These are phyloP conservation scores for Hibiscus tridactylites DNA, from an alignment of 345 rosid genomes.

Conservation along the genomic window DNA sequence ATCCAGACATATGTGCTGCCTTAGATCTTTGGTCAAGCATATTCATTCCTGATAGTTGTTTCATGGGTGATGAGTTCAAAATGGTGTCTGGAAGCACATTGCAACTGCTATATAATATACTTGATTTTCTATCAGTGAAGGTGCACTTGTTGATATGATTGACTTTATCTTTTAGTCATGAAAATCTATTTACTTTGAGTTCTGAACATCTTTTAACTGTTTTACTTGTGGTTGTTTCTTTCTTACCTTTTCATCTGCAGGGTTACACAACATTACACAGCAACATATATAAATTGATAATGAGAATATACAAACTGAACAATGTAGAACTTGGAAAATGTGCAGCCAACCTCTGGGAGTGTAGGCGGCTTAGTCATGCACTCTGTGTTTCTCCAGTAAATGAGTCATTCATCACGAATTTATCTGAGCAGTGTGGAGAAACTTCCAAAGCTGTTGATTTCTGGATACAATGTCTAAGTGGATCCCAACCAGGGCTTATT, in stretches of 20 bases:
- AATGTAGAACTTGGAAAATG: conserved; percentile 45
- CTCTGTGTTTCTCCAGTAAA: conserved; percentile 70
- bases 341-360: conserved; percentile 59
- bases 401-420: conserved; percentile 38
- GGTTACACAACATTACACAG: conserved; percentile 46
- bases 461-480: conserved; percentile 65
- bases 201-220: not conserved
- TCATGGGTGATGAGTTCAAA: conserved; percentile 23
- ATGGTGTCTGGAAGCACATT: conserved; percentile 34
- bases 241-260: conserved; percentile 32
- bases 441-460: conserved; percentile 37
- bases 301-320: conserved; percentile 43
- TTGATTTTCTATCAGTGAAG: conserved; percentile 75
- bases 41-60: conserved; percentile 21
- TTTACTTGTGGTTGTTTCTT: conserved; percentile 1
- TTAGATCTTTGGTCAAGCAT: conserved; percentile 50
- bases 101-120: conserved; percentile 43
- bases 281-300: conserved; percentile 43
- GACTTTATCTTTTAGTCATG: conserved; percentile 3
- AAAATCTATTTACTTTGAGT: not conserved
- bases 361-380: conserved; percentile 80
- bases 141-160: conserved; percentile 27
- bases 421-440: conserved; percentile 47
- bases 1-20: conserved; percentile 53
- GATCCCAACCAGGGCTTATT: conserved; percentile 41